Evolutionary conservation across 257 asterid species (phyloP).

Genomic region (Ilex aquifolium): DNA sequence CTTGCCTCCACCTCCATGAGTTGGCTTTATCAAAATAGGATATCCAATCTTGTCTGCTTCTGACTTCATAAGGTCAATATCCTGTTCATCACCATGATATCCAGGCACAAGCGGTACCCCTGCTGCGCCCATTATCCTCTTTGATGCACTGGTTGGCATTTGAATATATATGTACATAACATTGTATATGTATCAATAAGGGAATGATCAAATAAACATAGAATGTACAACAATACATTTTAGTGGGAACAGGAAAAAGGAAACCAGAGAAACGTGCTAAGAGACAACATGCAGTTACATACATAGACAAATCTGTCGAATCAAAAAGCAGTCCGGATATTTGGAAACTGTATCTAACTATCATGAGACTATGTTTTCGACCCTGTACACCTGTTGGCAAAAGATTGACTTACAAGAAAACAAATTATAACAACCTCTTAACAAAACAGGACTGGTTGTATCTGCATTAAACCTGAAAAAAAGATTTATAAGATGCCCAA

Average conservation of each 20-base stretch:
- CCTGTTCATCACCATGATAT: slow-evolving; percentile 88
- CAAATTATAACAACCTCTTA: too few species aligned
- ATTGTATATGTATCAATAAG: not conserved
- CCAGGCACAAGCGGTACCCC: slow-evolving; percentile 99
- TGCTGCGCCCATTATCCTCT: slow-evolving; percentile 99
- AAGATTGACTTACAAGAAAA: too few species aligned
- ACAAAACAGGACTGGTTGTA: too few species aligned
- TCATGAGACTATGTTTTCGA: too few species aligned
- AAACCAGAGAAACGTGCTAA: not conserved
- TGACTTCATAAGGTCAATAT: slow-evolving; percentile 78
- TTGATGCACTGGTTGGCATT: slow-evolving; percentile 67
- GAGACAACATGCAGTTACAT: too few species aligned
- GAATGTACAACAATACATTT: not conserved
- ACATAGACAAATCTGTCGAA: too few species aligned
- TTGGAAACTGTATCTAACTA: too few species aligned
- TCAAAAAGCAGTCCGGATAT: too few species aligned
- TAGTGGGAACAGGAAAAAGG: not conserved
- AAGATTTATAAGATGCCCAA: too few species aligned
- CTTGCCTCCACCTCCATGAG: slow-evolving; percentile 99
- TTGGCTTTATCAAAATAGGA: slow-evolving; percentile 93
- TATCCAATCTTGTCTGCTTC: slow-evolving; percentile 95
- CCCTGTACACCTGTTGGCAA: too few species aligned
- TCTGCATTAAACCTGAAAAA: too few species aligned
- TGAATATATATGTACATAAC: not conserved
- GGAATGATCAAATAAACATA: not conserved